phyloP scores from a whole-genome alignment of 2,329 filamentous ascomycete genomes.

The Colletotrichum musae region DNA sequence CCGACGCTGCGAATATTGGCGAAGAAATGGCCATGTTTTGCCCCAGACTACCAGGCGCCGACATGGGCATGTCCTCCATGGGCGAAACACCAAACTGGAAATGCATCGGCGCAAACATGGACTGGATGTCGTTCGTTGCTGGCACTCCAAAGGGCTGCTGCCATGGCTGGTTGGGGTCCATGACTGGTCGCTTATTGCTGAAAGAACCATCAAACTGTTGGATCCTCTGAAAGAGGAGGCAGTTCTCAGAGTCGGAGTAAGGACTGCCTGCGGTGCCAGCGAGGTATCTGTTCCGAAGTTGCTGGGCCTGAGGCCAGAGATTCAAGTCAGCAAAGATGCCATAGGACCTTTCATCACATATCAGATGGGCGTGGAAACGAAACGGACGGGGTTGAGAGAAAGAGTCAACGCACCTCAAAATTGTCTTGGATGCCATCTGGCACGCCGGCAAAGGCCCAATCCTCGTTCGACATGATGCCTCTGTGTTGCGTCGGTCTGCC shows the following conservation, averaged over 20 bases:
- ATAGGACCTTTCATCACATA: conserved; percentile 29
- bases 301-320: conserved; percentile 30
- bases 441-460: conserved; percentile 15
- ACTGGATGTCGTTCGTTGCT: conserved; percentile 31
- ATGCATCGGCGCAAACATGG: conserved; percentile 38
- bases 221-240: conserved; percentile 28
- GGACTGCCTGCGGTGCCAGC: conserved; percentile 41
- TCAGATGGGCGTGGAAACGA: conserved; percentile 20
- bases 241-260: conserved; percentile 34
- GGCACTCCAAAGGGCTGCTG: conserved; percentile 15
- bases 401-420: conserved; percentile 39
- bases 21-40: conserved; percentile 28
- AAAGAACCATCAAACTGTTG: conserved; percentile 29
- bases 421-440: conserved; percentile 39
- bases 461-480: conserved; percentile 30
- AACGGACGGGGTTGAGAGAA: neutral
- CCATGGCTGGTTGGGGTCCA: conserved; percentile 27
- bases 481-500: conserved; percentile 24
- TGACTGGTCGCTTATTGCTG: conserved; percentile 30
- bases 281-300: conserved; percentile 41
- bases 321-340: conserved; percentile 27
- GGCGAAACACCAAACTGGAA: conserved; percentile 25
- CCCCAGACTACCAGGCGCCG: conserved; percentile 9
- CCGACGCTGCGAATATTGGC: conserved; percentile 23
- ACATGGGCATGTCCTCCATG: conserved; percentile 23